Evolutionary conservation across 805 yeast genomes (phyloP).

Genomic region (Ogataea salicorniae): DNA sequence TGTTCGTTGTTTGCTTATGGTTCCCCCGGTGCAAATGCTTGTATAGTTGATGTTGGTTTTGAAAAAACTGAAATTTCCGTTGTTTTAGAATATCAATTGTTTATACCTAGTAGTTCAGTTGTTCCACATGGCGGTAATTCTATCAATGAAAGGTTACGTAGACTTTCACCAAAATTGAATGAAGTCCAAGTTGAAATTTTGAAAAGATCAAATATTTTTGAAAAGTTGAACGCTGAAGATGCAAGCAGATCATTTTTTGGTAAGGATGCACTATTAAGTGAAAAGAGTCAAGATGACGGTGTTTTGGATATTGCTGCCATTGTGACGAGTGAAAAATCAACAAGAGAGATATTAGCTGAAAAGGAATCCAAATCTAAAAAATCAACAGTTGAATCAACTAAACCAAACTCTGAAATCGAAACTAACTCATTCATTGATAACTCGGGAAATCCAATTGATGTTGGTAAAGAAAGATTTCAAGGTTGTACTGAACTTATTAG

Average conservation of each 20-base stretch:
- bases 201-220: conserved; percentile 71
- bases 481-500: conserved; percentile 64
- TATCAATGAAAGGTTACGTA: conserved; percentile 51
- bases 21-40: conserved; percentile 47
- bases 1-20: conserved; percentile 75
- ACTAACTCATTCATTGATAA: conserved; percentile 64
- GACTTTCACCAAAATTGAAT: conserved; percentile 53
- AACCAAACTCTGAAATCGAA: conserved; percentile 64
- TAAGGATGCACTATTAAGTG: conserved; percentile 36
- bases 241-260: conserved; percentile 59
- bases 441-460: conserved; percentile 48
- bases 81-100: conserved; percentile 64
- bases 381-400: conserved; percentile 5
- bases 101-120: conserved; percentile 42
- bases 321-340: conserved; percentile 65
- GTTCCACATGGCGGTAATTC: conserved; percentile 54
- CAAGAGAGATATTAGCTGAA: conserved; percentile 42
- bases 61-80: conserved; percentile 75
- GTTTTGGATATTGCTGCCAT: conserved; percentile 85
- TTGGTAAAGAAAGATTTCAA: conserved; percentile 88
- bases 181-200: conserved; percentile 63
- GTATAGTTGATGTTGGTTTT: conserved; percentile 77
- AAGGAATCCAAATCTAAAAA: conserved; percentile 17
- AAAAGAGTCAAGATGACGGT: conserved; percentile 48
- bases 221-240: conserved; percentile 68